Evolutionary conservation across 2,329 filamentous ascomycete genomes (phyloP).

Genomic region (Aureobasidium sp.): DNA sequence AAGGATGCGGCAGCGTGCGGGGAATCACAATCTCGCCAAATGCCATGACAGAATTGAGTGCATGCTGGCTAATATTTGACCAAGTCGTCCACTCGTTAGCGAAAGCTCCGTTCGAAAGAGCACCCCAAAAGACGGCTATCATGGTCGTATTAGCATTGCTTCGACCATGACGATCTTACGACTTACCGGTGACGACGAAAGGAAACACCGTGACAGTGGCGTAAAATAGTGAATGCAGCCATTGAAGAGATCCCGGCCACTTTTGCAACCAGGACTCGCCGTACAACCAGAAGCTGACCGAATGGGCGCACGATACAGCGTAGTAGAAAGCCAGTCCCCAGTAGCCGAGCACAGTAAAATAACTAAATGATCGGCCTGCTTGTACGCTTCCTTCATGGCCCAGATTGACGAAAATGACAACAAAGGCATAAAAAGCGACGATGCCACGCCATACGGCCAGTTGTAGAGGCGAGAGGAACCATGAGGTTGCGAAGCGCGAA

Average conservation of each 20-base stretch:
- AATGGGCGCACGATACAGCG: constrained; percentile 60
- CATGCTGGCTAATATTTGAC: constrained; percentile 67
- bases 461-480: constrained; percentile 61
- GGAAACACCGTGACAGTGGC: constrained; percentile 37
- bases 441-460: constrained; percentile 53
- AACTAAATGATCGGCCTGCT: constrained; percentile 60
- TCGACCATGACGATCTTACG: constrained; percentile 3
- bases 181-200: constrained; percentile 39
- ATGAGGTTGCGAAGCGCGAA: constrained; percentile 67
- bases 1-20: constrained; percentile 56
- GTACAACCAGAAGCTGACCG: constrained; percentile 52
- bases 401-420: constrained; percentile 62
- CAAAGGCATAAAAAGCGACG: constrained; percentile 59
- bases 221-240: constrained; percentile 36
- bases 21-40: constrained; percentile 68
- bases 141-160: neutral
- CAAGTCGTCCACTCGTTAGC: constrained; percentile 33
- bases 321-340: constrained; percentile 81
- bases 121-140: constrained; percentile 38
- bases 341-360: constrained; percentile 75
- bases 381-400: constrained; percentile 52
- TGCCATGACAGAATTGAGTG: constrained; percentile 64
- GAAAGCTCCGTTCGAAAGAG: constrained; percentile 32
- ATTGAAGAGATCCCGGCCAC: constrained; percentile 33
- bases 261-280: constrained; percentile 31